phyloP scores from a whole-genome alignment of 176 grass and related monocot genomes.

The Urochloa ruziziensis region DNA sequence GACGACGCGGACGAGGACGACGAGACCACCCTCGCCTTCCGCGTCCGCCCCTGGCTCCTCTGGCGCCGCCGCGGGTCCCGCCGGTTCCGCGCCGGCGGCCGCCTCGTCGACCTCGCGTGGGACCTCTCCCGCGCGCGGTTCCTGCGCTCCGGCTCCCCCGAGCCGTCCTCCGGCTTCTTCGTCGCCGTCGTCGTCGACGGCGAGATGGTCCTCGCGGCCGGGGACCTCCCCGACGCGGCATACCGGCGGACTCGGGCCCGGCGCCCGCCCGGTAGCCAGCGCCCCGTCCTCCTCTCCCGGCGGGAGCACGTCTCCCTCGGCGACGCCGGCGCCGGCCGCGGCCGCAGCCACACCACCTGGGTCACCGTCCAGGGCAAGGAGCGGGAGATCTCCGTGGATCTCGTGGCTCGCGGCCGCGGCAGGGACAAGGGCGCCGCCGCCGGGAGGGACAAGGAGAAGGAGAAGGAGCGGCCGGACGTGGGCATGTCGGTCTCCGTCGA shows the following conservation, averaged over 20 bases:
- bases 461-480: slow-evolving; percentile 44
- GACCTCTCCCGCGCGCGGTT: not conserved
- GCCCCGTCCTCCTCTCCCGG: not conserved
- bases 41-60: not conserved
- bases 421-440: not conserved
- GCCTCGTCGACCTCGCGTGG: not conserved
- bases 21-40: not conserved
- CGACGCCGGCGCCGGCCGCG: not conserved
- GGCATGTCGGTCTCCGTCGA: slow-evolving; percentile 68
- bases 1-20: not conserved
- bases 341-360: slow-evolving; percentile 44
- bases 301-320: slow-evolving; percentile 16
- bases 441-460: not conserved
- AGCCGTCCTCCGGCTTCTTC: not conserved
- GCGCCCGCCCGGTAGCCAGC: not conserved
- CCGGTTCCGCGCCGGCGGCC: not conserved
- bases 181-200: not conserved
- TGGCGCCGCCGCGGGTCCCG: not conserved
- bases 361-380: slow-evolving; percentile 58
- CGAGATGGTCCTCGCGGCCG: not conserved
- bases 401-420: slow-evolving; percentile 35
- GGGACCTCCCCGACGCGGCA: not conserved
- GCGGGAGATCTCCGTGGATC: slow-evolving; percentile 75
- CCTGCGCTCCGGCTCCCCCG: not conserved
- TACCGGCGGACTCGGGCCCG: not conserved